Conservation (phyloP, 1,139 yeast species). For the Keqinozyma sinolaborantium region DNA sequence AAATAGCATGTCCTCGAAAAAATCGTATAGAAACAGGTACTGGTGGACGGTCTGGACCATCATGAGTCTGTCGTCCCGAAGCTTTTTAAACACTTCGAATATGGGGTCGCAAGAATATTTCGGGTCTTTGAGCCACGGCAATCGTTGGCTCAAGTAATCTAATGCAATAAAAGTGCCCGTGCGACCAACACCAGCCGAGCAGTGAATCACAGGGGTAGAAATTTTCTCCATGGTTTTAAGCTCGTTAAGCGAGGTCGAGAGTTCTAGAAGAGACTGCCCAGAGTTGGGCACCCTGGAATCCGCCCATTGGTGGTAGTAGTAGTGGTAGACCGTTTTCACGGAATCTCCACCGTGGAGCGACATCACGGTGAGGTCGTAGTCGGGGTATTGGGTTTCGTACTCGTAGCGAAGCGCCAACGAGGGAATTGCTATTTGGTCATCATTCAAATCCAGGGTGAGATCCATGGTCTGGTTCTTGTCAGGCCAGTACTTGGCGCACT, state of each 20-base stretch:
- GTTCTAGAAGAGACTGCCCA: conserved; percentile 30
- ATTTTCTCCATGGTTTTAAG: conserved; percentile 8
- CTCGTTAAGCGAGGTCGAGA: conserved; percentile 22
- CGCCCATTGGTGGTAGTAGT: conserved; percentile 54
- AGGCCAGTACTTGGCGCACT: conserved; percentile 83
- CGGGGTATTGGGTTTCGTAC: conserved; percentile 13
- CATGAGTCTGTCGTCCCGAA: conserved; percentile 56
- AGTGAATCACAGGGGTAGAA: conserved; percentile 53
- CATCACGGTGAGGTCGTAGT: conserved; percentile 25
- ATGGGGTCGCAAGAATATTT: conserved; percentile 19
- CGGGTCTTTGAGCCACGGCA: conserved; percentile 12
- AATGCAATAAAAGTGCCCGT: conserved; percentile 76
- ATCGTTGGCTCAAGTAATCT: conserved; percentile 48
- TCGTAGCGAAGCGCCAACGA: conserved; percentile 18
- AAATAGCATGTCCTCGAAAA: conserved; percentile 4
- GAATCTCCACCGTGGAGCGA: conserved; percentile 18
- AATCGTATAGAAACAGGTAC: conserved; percentile 45
- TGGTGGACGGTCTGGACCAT: conserved; percentile 69
- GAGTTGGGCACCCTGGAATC: conserved; percentile 51
- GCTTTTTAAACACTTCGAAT: conserved; percentile 31
- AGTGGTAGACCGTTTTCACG: conserved; percentile 45
- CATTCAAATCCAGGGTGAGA: conserved; percentile 12
- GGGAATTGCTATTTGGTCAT: conserved; percentile 24
- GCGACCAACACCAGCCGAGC: conserved; percentile 85
- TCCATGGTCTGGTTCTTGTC: conserved; percentile 16